Percentiles rank a stretch among this genome's conserved stretches.
phyloP scores from a whole-genome alignment of 108 stramenopile genomes.

The Conticribra weissflogii region DNA sequence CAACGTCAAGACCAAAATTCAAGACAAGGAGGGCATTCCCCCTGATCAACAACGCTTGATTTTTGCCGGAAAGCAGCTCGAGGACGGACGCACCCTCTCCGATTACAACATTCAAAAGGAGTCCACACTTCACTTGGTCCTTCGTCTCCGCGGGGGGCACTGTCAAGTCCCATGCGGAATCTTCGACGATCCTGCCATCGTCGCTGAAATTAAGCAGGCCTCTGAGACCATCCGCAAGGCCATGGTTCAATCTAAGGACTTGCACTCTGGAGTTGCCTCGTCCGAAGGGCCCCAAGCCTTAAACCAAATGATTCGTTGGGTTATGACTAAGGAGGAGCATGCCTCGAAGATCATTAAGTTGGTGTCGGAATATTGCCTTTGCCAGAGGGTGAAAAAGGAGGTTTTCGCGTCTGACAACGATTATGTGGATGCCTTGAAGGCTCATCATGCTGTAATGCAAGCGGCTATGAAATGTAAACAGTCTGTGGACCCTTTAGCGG shows the following conservation, averaged over 20 bases:
- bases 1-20: conserved; percentile 99
- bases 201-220: conserved; percentile 59
- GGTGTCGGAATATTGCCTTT: conserved; percentile 76
- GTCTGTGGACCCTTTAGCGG: conserved; percentile 60
- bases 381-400: conserved; percentile 79
- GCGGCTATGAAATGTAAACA: conserved; percentile 85
- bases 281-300: conserved; percentile 49
- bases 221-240: conserved; percentile 74
- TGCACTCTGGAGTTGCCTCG: conserved; percentile 54
- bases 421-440: conserved; percentile 73
- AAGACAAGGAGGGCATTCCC: conserved; percentile 99
- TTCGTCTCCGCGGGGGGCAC: conserved; percentile 88
- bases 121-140: conserved; percentile 94
- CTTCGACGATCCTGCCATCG: conserved; percentile 80
- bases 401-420: conserved; percentile 64
- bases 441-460: conserved; percentile 80
- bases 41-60: conserved; percentile 96
- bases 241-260: conserved; percentile 67
- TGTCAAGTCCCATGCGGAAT: conserved; percentile 86
- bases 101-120: conserved; percentile 98
- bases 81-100: conserved; percentile 90
- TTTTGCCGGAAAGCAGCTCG: conserved; percentile 95
- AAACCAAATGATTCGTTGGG: conserved; percentile 86
- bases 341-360: conserved; percentile 69
- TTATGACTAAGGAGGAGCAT: conserved; percentile 83